Evolutionary conservation across 2,329 filamentous ascomycete genomes (phyloP), one percentile per base, ranked within the genome.

Genomic region (Alternaria metachromatica): DNA sequence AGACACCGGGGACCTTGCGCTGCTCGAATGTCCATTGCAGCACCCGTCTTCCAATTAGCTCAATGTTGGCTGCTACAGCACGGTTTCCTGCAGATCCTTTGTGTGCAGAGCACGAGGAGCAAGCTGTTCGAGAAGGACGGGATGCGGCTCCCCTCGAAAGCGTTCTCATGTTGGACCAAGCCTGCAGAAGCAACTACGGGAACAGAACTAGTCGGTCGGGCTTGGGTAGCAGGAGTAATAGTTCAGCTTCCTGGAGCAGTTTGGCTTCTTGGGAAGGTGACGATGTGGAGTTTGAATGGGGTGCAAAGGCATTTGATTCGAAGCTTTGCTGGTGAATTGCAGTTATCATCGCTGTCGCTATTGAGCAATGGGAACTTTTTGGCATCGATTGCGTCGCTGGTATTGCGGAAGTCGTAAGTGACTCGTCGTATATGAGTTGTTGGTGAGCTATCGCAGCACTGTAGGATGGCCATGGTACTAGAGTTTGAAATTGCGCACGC

Each of bases 291-390:
- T 18, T 21, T 30, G 33, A 21, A 33, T 59, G 48, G 57, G 26
- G 21, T 21, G 26, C 26, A 15, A 43, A 20, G n/a, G 48, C 57
- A 41, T 59, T 59, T 37, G 49, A 59, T 21, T 59, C 48, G 20
- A 59, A 37, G 15, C 41, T 59, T 15, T 59, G 57, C 20, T 59
- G 57, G 57, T 59, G 37, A 59, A 15, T 15, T 41, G 37, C 37
- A 41, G 10, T 11, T 21, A n/a, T 30, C 25, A 51, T 13, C 18
- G n/a, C 13, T 25, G 13, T 37, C 30, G 3, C 12, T 23, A 6
- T 30, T 30, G 20, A 23, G 21, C 9, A 11, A 41, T 43, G 21
- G 21, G 28, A 49, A 12, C 20, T 23, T 23, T 41, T 41, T 41
- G 37, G 37, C 37, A 41, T 41, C 15, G 37, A n/a, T 18, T 41